phyloP scores from a whole-genome alignment of 257 asterid genomes.

The Linaria vulgaris region DNA sequence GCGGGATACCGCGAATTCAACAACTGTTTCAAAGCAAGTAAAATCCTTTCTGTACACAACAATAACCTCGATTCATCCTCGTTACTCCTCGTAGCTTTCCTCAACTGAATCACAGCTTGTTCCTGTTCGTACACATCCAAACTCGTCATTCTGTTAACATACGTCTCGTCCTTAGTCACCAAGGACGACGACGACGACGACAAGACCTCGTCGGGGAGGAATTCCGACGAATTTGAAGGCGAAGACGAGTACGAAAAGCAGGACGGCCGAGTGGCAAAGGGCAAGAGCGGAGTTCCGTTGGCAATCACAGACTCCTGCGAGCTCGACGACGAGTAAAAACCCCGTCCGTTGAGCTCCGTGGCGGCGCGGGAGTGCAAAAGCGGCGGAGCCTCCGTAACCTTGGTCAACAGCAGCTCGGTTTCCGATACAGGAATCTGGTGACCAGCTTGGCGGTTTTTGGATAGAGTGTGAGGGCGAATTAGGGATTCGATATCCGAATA shows the following conservation, averaged over 20 bases:
- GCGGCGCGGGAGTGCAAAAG: constrained; percentile 48
- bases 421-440: constrained; percentile 38
- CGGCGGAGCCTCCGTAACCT: constrained; percentile 49
- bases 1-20: constrained; percentile 61
- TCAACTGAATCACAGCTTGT: constrained; percentile 60
- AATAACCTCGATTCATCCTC: constrained; percentile 57
- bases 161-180: constrained; percentile 43
- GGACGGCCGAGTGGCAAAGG: constrained; percentile 66
- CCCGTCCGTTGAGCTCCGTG: constrained; percentile 45
- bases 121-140: constrained; percentile 74
- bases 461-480: constrained; percentile 33
- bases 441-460: not conserved
- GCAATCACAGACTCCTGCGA: constrained; percentile 93
- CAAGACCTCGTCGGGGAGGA: constrained; percentile 38
- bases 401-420: constrained; percentile 47
- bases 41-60: constrained; percentile 66
- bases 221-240: constrained; percentile 71
- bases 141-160: constrained; percentile 40
- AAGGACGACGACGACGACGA: constrained; percentile 27
- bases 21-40: constrained; percentile 56
- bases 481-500: constrained; percentile 45
- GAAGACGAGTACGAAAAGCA: constrained; percentile 73
- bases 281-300: constrained; percentile 58
- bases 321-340: constrained; percentile 53
- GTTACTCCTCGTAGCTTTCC: constrained; percentile 55